Evolutionary conservation across 2,329 filamentous ascomycete genomes (phyloP).

Genomic region (Sporothrix pseudoabietina): DNA sequence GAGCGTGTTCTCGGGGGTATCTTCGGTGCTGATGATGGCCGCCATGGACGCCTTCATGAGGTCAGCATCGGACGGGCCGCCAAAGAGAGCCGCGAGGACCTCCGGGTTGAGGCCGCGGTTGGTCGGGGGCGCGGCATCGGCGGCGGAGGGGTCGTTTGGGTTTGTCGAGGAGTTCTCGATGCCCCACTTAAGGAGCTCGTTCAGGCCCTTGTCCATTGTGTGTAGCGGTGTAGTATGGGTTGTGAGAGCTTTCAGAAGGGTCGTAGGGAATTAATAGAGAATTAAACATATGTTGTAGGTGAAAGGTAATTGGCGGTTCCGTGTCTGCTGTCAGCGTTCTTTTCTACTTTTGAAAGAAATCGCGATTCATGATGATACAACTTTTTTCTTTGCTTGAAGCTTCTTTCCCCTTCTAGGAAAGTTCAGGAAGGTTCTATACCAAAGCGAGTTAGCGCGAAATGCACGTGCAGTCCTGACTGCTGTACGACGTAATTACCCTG

Average conservation of each 20-base stretch:
- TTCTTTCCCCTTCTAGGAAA: slow-evolving; percentile 39
- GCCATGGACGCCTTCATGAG: slow-evolving; percentile 86
- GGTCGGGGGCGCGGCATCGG: slow-evolving; percentile 38
- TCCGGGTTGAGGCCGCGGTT: slow-evolving; percentile 63
- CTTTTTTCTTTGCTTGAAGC: slow-evolving; percentile 31
- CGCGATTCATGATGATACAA: neutral
- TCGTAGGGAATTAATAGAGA: neutral
- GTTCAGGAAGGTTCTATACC: slow-evolving; percentile 44
- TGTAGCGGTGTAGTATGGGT: neutral
- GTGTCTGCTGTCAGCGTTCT: neutral
- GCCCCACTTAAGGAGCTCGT: slow-evolving; percentile 45
- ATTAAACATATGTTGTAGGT: neutral
- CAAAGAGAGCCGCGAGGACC: slow-evolving; percentile 72
- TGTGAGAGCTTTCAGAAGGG: neutral
- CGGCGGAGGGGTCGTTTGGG: slow-evolving; percentile 33
- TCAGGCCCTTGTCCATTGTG: slow-evolving; percentile 43
- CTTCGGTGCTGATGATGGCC: slow-evolving; percentile 57
- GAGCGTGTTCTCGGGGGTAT: slow-evolving; percentile 55
- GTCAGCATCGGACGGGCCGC: slow-evolving; percentile 86
- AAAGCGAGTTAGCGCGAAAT: slow-evolving; percentile 37
- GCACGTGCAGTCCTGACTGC: slow-evolving; percentile 20
- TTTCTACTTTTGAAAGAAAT: neutral
- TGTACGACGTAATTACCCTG: neutral
- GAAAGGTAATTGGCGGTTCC: neutral
- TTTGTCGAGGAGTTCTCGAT: slow-evolving; percentile 39